These are phyloP conservation scores for Cydonia oblonga DNA, from an alignment of 331 rosid species.

Conservation along the genomic window DNA sequence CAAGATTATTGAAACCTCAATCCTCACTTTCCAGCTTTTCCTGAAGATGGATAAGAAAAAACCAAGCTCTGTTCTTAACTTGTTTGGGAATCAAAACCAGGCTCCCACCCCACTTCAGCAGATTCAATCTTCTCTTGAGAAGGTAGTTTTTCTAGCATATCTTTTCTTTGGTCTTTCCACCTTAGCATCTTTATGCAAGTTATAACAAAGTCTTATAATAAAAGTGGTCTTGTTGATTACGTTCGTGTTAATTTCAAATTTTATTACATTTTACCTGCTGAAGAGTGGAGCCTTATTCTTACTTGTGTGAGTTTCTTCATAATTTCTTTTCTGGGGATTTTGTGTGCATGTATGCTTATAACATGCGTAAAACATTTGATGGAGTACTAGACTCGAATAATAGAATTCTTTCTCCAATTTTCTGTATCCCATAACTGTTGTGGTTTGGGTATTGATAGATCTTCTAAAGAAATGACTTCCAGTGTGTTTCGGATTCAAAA, in stretches of 20 bases:
- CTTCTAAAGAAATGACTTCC: background rate
- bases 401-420: background rate
- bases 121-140: slow-evolving; percentile 64
- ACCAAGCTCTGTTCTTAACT: slow-evolving; percentile 34
- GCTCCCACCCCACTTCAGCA: slow-evolving; percentile 62
- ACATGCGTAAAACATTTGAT: background rate
- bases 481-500: background rate
- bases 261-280: background rate
- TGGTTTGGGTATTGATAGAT: background rate
- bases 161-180: background rate
- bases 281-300: background rate
- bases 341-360: background rate
- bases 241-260: background rate
- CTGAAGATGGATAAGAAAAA: slow-evolving; percentile 72
- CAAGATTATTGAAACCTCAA: slow-evolving; percentile 54
- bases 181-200: background rate
- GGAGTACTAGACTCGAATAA: background rate
- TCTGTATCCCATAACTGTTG: background rate
- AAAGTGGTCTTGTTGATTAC: background rate
- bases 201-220: background rate
- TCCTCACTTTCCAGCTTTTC: slow-evolving; percentile 69
- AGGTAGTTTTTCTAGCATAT: slow-evolving; percentile 28
- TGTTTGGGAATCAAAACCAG: slow-evolving; percentile 64
- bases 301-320: background rate
- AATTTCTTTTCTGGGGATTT: background rate